A percentile compares a stretch with the other conserved stretches of the same genome.
Conservation (phyloP, 2,329 filamentous ascomycete genomes). For the Fusarium napiforme region DNA sequence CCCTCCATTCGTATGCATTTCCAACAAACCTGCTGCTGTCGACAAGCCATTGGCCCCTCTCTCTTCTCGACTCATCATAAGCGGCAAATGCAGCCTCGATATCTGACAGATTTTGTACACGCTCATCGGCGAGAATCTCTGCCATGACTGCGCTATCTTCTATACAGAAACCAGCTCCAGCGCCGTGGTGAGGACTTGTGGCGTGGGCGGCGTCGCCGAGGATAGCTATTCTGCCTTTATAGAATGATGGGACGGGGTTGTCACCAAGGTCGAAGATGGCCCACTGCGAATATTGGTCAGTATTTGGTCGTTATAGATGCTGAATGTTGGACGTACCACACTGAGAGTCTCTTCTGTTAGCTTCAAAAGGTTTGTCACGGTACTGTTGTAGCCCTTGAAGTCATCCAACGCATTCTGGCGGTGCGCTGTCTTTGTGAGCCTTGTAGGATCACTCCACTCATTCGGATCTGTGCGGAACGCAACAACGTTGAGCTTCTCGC, state of each 20-base stretch:
- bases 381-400: conserved; percentile 49
- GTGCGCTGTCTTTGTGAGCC: conserved; percentile 38
- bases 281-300: conserved; percentile 47
- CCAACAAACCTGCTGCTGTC: conserved; percentile 57
- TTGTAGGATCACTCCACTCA: conserved; percentile 44
- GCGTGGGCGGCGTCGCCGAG: conserved; percentile 73
- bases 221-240: conserved; percentile 58
- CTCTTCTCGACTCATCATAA: conserved; percentile 62
- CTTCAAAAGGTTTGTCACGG: conserved; percentile 46
- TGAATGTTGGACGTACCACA: conserved; percentile 17
- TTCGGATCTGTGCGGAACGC: conserved; percentile 53
- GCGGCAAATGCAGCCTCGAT: conserved; percentile 46
- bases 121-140: conserved; percentile 57
- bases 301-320: neutral
- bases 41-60: conserved; percentile 61
- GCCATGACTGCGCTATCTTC: conserved; percentile 59
- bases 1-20: conserved; percentile 58
- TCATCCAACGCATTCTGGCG: conserved; percentile 50
- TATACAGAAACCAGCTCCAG: conserved; percentile 68
- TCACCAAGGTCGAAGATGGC: conserved; percentile 59
- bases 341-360: conserved; percentile 45
- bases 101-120: conserved; percentile 47
- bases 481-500: conserved; percentile 66
- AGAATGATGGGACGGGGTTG: conserved; percentile 55
- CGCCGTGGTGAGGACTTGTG: conserved; percentile 68